phyloP scores from a whole-genome alignment of 169 alveolate species.

The Cytauxzoon felis region DNA sequence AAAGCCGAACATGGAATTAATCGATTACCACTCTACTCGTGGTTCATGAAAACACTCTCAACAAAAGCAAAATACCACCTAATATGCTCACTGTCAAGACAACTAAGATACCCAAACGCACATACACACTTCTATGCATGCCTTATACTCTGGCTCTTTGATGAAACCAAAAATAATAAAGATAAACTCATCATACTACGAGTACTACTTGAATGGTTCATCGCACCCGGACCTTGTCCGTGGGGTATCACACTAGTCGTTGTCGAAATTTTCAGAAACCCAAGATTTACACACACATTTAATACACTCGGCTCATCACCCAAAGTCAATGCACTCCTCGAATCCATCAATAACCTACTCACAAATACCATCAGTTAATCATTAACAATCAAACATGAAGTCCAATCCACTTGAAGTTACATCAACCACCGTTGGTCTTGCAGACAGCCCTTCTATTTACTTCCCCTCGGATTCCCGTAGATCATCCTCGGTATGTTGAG shows the following conservation, averaged over 20 bases:
- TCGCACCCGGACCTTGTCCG: conserved; percentile 93
- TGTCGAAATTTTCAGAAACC: conserved; percentile 89
- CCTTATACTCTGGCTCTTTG: conserved; percentile 80
- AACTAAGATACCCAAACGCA: conserved; percentile 92
- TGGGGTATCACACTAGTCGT: conserved; percentile 96
- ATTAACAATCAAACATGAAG: no score
- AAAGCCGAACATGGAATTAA: conserved; percentile 27
- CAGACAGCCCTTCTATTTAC: no score
- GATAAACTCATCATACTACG: conserved; percentile 89
- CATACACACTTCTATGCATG: conserved; percentile 92
- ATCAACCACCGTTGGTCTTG: no score
- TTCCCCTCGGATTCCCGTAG: no score
- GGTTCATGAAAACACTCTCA: conserved; percentile 71
- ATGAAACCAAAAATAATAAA: conserved; percentile 68
- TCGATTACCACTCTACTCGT: conserved; percentile 71
- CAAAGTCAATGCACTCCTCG: conserved; percentile 21
- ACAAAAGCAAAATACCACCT: conserved; percentile 85
- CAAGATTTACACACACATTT: conserved; percentile 71
- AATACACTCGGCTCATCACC: not conserved
- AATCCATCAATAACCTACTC: conserved; percentile 15
- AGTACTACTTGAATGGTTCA: conserved; percentile 88
- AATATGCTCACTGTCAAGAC: conserved; percentile 89
- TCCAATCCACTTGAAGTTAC: not conserved
- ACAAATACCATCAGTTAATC: conserved; percentile 8
- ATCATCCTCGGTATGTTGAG: not conserved